Percentiles rank a stretch among this genome's conserved stretches.
Evolutionary conservation across 208 protist species (phyloP).

Genomic region (Leishmania turanica): DNA sequence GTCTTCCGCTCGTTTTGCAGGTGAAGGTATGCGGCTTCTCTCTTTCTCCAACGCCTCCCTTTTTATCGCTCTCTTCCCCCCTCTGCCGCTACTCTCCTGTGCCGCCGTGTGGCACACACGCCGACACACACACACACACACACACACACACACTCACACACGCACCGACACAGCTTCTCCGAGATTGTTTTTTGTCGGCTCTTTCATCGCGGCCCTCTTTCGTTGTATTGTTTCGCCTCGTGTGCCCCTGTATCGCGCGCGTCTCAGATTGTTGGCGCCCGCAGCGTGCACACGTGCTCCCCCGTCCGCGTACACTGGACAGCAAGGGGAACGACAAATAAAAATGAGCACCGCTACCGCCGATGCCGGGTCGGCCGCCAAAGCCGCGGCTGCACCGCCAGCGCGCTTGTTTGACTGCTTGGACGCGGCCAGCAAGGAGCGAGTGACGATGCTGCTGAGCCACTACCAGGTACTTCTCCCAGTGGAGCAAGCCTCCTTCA

Average conservation of each 20-base stretch:
- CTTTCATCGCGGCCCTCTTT: background rate
- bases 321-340: background rate
- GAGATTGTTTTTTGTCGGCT: background rate
- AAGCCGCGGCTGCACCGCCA: background rate
- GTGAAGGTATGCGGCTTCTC: background rate
- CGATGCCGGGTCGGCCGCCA: background rate
- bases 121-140: background rate
- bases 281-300: background rate
- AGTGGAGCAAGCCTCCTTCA: slow-evolving; percentile 53
- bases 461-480: slow-evolving; percentile 48
- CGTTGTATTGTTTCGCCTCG: background rate
- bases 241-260: background rate
- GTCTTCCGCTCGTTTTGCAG: background rate
- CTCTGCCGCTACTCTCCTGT: background rate
- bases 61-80: background rate
- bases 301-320: background rate
- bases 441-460: slow-evolving; percentile 51
- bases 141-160: background rate
- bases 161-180: background rate
- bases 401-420: slow-evolving; percentile 54
- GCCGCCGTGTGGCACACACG: background rate
- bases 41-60: background rate
- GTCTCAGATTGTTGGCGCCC: background rate
- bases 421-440: slow-evolving; percentile 58
- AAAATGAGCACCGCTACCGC: slow-evolving; percentile 3